Base-by-base conservation (phyloP, 768 basidiomycete genomes). In the Leccinum olivaceopallidum region DNA sequence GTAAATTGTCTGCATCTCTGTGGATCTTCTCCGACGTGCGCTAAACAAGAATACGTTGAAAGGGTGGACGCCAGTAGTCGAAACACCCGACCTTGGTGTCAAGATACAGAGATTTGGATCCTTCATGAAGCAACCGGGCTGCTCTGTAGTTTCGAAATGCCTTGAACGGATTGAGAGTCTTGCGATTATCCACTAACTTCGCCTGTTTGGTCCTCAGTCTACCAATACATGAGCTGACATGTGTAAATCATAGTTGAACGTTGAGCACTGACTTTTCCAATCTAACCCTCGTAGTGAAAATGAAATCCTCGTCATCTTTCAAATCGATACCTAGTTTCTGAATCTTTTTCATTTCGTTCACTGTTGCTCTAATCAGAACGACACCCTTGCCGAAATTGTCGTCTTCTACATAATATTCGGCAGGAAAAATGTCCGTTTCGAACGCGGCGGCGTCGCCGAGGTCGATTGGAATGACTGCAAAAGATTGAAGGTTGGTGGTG, bases 261-360 rank as follows among this genome's bases (percentile, higher is more conserved):
- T 24, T 26, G 2, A 34, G 10, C 32, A 32, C 32, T 32, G 9
- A 32, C 32, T 32, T 32, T 32, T 32, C 32, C 32, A 32, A 32
- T 2, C 9, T 10, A 32, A 32, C 10, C 32, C 32, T 32, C 32
- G 32, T 32, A 32, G 32, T 32, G 32, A 32, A 32, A 32, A 32
- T 32, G 9, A 32, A 32, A 10, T 32, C 32, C 32, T 32, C 32
- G 32, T 32, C 9, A 2, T 32, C 2, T 2, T 10, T 10, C 9
- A 32, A 4, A 10, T 32, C 32, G 10, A 51, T n/a, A 5, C 58
- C 54, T 13, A 62, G 4, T 4, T 48, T 26, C 26, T 26, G 8
- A n/a, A 66, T 62, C n/a, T 16, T 20, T 0, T 4, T 13, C 49
- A 65, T 62, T 13, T 66, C 63, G 0, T 62, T 22, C 13, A 62